Percentiles rank a stretch among this genome's conserved stretches.
Evolutionary conservation across 2,329 filamentous ascomycete genomes (phyloP).

Genomic region (Aphanocladium album): DNA sequence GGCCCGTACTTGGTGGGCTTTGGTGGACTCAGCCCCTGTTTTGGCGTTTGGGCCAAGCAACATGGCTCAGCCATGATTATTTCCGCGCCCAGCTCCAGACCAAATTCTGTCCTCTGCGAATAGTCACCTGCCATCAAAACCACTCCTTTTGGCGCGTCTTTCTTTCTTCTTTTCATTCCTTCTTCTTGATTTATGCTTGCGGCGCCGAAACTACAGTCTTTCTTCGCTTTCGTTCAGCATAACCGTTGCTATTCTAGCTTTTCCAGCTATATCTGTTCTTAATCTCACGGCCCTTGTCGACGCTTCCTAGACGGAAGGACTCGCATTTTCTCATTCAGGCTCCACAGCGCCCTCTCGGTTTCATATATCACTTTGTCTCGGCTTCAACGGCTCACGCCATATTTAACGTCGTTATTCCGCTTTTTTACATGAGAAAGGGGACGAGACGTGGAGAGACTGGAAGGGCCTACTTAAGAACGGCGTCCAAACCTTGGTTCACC

Average conservation of each 20-base stretch:
- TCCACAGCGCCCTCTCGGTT: constrained; percentile 3
- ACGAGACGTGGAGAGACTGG: neutral
- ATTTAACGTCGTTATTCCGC: neutral
- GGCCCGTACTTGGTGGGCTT: neutral
- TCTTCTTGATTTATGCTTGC: neutral
- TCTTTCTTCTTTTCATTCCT: neutral
- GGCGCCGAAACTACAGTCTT: neutral
- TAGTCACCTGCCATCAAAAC: neutral
- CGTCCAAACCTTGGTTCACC: neutral
- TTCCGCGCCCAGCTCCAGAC: neutral
- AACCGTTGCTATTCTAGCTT: neutral
- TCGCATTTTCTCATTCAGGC: neutral
- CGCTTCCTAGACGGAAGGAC: neutral
- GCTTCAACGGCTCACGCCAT: neutral
- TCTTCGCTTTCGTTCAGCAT: neutral
- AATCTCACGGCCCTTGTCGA: neutral
- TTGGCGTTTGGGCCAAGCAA: neutral
- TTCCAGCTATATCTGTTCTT: neutral
- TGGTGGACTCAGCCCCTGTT: neutral
- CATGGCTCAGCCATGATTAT: neutral
- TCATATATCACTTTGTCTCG: neutral
- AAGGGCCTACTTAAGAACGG: neutral
- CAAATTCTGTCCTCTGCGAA: constrained; percentile 8
- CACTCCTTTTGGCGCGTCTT: neutral
- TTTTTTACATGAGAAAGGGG: neutral